Evolutionary conservation across 148 eudicot species (phyloP).

Genomic region (Persicaria maculosa): DNA sequence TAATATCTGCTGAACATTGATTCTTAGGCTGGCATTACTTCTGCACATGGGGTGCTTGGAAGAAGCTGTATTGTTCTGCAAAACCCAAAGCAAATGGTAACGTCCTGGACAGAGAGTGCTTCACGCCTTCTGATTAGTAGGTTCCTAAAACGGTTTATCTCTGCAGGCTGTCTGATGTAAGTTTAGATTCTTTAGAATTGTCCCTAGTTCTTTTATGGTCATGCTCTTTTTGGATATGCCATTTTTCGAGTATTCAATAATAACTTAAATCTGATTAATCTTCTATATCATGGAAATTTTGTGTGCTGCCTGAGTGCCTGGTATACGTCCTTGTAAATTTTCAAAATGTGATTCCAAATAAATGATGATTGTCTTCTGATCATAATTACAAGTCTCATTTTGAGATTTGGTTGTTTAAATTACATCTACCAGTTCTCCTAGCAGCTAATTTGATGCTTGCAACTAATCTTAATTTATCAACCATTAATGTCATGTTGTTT

Average conservation of each 20-base stretch:
- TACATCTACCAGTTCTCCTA: neutral
- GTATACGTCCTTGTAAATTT: neutral
- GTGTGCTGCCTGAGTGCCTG: neutral
- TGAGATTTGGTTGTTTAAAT: neutral
- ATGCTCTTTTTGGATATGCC: neutral
- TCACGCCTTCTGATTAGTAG: slow-evolving; percentile 65
- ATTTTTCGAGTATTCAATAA: neutral
- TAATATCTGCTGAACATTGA: neutral
- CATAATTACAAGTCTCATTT: neutral
- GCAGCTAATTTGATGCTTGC: neutral
- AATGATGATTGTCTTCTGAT: neutral
- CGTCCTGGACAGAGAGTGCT: slow-evolving; percentile 59
- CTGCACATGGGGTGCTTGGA: slow-evolving; percentile 58
- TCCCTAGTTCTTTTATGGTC: neutral
- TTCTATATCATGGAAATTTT: neutral
- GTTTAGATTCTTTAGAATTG: slow-evolving; percentile 18
- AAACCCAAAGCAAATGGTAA: slow-evolving; percentile 88
- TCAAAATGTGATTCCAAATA: neutral
- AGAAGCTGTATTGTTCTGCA: slow-evolving; percentile 29
- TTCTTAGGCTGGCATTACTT: slow-evolving; percentile 61
- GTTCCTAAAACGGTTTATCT: slow-evolving; percentile 51
- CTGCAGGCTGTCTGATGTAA: slow-evolving; percentile 75
- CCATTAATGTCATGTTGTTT: no score
- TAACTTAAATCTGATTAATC: neutral
- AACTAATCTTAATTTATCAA: no score